Conservation (phyloP, 2,329 filamentous ascomycete genomes). For the Rhynchosporium agropyri region DNA sequence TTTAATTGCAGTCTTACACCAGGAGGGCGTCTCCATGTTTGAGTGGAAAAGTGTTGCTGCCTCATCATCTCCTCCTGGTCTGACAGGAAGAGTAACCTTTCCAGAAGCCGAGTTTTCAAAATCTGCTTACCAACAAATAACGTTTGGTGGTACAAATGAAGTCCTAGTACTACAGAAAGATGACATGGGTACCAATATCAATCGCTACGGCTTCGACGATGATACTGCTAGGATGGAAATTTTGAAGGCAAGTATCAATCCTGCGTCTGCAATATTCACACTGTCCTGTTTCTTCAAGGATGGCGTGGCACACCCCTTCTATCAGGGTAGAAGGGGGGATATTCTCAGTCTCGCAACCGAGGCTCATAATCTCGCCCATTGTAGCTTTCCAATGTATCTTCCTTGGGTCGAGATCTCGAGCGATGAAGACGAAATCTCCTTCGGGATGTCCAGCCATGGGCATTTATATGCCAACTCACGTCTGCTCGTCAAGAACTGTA, state of each 20-base stretch:
- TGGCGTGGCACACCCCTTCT: conserved; percentile 33
- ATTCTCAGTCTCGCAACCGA: conserved; percentile 38
- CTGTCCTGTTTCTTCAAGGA: conserved; percentile 37
- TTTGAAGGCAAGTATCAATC: conserved; percentile 18
- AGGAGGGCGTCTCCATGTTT: conserved; percentile 67
- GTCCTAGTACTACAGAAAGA: conserved; percentile 32
- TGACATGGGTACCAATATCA: conserved; percentile 28
- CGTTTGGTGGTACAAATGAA: conserved; percentile 34
- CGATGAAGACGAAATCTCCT: conserved; percentile 37
- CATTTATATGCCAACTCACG: conserved; percentile 77
- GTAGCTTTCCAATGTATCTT: conserved; percentile 39
- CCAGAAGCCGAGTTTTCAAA: conserved; percentile 33
- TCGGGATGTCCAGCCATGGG: conserved; percentile 73
- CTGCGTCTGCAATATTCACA: conserved; percentile 29
- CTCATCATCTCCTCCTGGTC: conserved; percentile 49
- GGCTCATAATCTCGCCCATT: conserved; percentile 34
- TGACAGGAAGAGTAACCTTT: conserved; percentile 48
- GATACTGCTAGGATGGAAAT: conserved; percentile 38
- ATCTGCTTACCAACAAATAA: conserved; percentile 37
- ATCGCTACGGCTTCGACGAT: conserved; percentile 36
- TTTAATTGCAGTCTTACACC: conserved; percentile 72
- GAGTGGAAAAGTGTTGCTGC: conserved; percentile 66
- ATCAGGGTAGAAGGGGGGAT: conserved; percentile 38
- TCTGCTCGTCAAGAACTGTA: conserved; percentile 81
- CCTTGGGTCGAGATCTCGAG: conserved; percentile 42